Conservation (phyloP, 2,329 filamentous ascomycete species). For the Sordariomycetes sp. region DNA sequence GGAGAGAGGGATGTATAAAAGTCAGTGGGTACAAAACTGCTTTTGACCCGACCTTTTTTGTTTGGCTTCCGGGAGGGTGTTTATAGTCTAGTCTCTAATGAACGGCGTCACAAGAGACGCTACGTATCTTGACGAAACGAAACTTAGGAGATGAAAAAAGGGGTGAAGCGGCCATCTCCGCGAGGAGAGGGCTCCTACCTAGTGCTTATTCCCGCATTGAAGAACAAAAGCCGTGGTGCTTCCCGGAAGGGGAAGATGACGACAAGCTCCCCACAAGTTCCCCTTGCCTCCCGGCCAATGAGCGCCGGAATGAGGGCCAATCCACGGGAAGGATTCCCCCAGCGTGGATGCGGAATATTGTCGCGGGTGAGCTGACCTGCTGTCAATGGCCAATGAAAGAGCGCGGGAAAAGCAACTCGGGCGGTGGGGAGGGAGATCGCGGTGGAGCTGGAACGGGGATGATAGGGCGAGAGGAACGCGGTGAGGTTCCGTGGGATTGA, state of each 20-base stretch:
- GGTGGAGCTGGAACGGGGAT: background rate
- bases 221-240: background rate
- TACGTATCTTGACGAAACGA: background rate
- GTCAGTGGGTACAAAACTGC: conserved; percentile 12
- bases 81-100: background rate
- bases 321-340: background rate
- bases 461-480: background rate
- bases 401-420: background rate
- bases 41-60: background rate
- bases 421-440: background rate
- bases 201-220: background rate
- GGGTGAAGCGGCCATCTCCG: background rate
- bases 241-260: background rate
- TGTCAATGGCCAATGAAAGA: background rate
- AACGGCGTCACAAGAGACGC: background rate
- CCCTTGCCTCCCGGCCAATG: background rate
- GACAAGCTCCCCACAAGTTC: background rate
- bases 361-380: background rate
- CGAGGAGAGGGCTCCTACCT: background rate
- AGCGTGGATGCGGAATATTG: background rate
- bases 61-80: background rate
- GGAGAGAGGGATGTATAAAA: conserved; percentile 3
- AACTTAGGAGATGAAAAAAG: background rate
- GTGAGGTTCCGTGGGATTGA: background rate
- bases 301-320: background rate